Conservation (phyloP, 1,139 yeast species). For the Lodderomyces pseudojiufengensis region DNA sequence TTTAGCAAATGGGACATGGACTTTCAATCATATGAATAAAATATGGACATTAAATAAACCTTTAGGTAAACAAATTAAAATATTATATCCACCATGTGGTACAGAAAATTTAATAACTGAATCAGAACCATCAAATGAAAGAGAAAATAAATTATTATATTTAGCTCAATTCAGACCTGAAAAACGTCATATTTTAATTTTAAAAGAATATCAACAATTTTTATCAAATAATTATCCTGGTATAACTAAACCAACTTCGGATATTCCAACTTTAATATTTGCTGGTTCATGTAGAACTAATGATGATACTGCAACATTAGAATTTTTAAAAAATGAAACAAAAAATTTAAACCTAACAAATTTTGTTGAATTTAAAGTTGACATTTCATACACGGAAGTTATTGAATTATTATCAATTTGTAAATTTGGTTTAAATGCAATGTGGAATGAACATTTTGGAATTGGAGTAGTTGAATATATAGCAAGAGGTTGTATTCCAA, state of each 20-base stretch:
- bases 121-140: slow-evolving; percentile 14
- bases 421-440: slow-evolving; percentile 83
- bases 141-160: slow-evolving; percentile 62
- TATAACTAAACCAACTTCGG: slow-evolving; percentile 13
- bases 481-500: slow-evolving; percentile 81
- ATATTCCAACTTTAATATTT: slow-evolving; percentile 56
- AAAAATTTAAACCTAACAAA: slow-evolving; percentile 43
- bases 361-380: slow-evolving; percentile 64
- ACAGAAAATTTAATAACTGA: slow-evolving; percentile 41
- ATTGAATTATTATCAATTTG: slow-evolving; percentile 52
- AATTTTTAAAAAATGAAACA: slow-evolving; percentile 44
- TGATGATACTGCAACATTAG: slow-evolving; percentile 61
- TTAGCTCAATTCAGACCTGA: slow-evolving; percentile 96
- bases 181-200: slow-evolving; percentile 75
- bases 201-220: slow-evolving; percentile 60
- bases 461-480: slow-evolving; percentile 94
- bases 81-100: slow-evolving; percentile 86
- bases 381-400: slow-evolving; percentile 69
- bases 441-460: slow-evolving; percentile 99
- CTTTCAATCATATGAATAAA: slow-evolving; percentile 62
- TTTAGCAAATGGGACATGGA: slow-evolving; percentile 90
- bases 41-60: slow-evolving; percentile 51
- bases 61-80: slow-evolving; percentile 28
- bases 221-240: slow-evolving; percentile 18
- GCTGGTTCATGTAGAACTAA: slow-evolving; percentile 82